Evolutionary conservation across 257 asterid species (phyloP), one percentile per base, ranked within the genome.

Genomic region (Plantago elongata): DNA sequence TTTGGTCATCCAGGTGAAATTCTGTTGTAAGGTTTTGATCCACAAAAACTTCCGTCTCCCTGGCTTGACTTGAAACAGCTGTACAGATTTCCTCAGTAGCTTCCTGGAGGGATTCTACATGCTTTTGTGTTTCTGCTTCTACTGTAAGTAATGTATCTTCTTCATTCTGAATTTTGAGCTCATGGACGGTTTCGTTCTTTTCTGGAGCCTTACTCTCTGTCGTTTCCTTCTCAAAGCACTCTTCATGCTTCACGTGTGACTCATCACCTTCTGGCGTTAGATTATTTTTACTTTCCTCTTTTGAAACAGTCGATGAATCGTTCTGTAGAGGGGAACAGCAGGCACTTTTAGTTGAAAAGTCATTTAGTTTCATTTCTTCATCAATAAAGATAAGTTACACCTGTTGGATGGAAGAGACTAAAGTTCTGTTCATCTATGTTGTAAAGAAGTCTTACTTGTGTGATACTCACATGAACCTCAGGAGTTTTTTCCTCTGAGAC

Each of bases 401-500:
- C 17, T 18, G 8, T n/a, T 49, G 9, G n/a, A n/a, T 49, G 40
- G 8, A 9, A 49, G 17, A 49, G 18, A 3, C 9, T n/a, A 13
- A 4, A 2, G 2, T 13, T n/a, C 1, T 12, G 5, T 49, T 34
- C 40, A n/a, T 49, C 17, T 49, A 10, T 7, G 4, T 34, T 34
- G 40, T 34, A 34, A 34, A 1, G 4, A 34, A 34, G 40, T 34
- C 46, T 17, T 27, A 13, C 52, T 43, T 34, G 52, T 44, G 44
- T 3, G 42, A 63, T 22, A 44, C 57, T 60, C 57, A 61, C 69
- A 38, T 44, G 14, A 69, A 50, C 57, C 47, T 34, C 34, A n/a
- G 74, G 44, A 14, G 68, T 62, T 61, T 66, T 49, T 49, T 43
- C 59, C 38, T 54, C 46, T 48, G 59, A 72, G 11, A 69, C 52